Evolutionary conservation across 2,329 filamentous ascomycete species (phyloP).

Genomic region (Colletotrichum orbiculare): DNA sequence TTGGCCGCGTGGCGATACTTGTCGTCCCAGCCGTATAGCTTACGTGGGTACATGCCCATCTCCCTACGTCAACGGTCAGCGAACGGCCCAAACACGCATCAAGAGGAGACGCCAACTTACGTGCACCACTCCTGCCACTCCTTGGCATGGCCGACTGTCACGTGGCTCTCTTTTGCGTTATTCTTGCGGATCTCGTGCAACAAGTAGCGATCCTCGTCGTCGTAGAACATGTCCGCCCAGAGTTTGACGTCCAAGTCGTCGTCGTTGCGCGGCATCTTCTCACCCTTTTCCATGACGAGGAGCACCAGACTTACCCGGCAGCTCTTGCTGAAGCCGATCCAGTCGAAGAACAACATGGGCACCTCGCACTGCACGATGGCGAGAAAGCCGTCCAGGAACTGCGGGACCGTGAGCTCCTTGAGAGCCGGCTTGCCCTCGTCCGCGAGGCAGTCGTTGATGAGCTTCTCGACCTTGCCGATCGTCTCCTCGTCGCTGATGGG

Average conservation of each 20-base stretch:
- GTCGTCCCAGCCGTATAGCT: background rate
- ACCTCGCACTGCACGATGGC: background rate
- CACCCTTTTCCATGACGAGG: background rate
- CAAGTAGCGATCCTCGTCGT: background rate
- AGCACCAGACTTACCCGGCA: background rate
- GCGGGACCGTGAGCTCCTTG: background rate
- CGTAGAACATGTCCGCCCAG: background rate
- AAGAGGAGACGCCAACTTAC: background rate
- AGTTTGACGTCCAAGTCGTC: slow-evolving; percentile 1
- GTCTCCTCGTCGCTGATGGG: background rate
- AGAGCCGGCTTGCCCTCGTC: background rate
- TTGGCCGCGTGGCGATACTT: background rate
- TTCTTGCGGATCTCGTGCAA: background rate
- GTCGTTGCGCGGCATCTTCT: background rate
- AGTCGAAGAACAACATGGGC: slow-evolving; percentile 7
- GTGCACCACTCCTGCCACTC: slow-evolving; percentile 4
- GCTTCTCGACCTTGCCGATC: background rate
- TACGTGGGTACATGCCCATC: background rate
- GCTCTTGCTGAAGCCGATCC: background rate
- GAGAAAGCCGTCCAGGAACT: slow-evolving; percentile 2
- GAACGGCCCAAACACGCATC: background rate
- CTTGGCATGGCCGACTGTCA: background rate
- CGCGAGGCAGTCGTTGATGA: background rate
- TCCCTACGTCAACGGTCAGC: background rate
- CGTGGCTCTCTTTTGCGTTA: background rate